These are phyloP conservation scores for Colletotrichum tofieldiae DNA, from an alignment of 2,329 filamentous ascomycete species.

Conservation along the genomic window DNA sequence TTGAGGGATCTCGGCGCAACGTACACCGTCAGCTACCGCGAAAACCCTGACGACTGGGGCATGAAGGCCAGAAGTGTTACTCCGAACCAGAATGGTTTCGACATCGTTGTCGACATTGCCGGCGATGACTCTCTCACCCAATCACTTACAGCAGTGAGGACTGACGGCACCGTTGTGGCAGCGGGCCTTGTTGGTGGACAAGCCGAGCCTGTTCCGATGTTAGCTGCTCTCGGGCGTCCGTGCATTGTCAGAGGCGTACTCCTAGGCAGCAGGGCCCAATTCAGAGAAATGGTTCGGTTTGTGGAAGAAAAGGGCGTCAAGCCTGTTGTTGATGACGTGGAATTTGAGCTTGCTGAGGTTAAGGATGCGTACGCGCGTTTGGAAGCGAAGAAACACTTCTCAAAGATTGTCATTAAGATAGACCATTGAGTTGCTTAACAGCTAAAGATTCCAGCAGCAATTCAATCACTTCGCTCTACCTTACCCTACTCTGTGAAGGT, in stretches of 20 bases:
- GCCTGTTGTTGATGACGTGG: conserved; percentile 51
- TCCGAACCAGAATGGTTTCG: conserved; percentile 66
- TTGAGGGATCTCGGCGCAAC: conserved; percentile 71
- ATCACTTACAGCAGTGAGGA: conserved; percentile 65
- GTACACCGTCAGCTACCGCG: conserved; percentile 74
- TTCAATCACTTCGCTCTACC: too few species aligned
- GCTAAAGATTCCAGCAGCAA: accelerated
- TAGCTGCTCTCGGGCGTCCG: conserved; percentile 46
- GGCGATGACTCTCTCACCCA: conserved; percentile 73
- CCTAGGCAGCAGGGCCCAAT: conserved; percentile 48
- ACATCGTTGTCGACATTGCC: conserved; percentile 77
- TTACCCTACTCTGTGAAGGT: background rate
- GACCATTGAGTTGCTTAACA: conserved; percentile 30
- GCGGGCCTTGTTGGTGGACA: conserved; percentile 54
- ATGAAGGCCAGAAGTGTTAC: conserved; percentile 66
- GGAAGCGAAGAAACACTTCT: conserved; percentile 54
- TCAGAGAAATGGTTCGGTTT: conserved; percentile 50
- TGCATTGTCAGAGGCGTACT: conserved; percentile 52
- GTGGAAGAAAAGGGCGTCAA: conserved; percentile 52
- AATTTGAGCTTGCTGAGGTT: conserved; percentile 50
- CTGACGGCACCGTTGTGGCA: conserved; percentile 53
- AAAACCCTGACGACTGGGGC: conserved; percentile 70
- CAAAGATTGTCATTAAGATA: conserved; percentile 54
- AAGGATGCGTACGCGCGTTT: conserved; percentile 53
- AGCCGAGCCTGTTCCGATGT: conserved; percentile 46